These are phyloP conservation scores for Chamaecrista fasciculata DNA, from an alignment of 306 rosid species.

Conservation along the genomic window DNA sequence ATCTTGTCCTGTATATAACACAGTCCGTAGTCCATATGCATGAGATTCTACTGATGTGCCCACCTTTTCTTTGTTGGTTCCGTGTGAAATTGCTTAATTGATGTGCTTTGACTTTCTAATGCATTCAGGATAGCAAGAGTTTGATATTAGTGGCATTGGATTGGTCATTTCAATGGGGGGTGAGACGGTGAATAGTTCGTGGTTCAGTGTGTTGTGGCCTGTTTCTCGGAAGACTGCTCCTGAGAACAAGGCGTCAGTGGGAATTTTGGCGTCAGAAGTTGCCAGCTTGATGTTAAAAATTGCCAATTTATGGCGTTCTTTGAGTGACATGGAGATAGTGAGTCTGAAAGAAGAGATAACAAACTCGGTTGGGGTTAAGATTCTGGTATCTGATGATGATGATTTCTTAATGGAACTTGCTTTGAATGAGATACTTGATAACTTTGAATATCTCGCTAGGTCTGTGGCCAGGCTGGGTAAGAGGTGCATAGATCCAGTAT, in stretches of 20 bases:
- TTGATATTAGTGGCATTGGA: constrained; percentile 21
- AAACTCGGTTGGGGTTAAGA: constrained; percentile 59
- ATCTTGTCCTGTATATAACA: neutral
- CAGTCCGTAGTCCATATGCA: neutral
- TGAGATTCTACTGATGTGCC: neutral
- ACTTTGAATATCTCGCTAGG: constrained; percentile 52
- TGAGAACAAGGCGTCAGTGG: constrained; percentile 59
- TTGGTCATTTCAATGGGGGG: constrained; percentile 48
- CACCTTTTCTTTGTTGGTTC: neutral
- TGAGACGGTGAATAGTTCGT: constrained; percentile 50
- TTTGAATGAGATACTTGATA: constrained; percentile 69
- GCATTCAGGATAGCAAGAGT: constrained; percentile 37
- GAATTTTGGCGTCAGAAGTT: constrained; percentile 75
- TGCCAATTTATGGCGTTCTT: constrained; percentile 66
- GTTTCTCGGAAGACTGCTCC: constrained; percentile 48
- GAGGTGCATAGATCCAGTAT: constrained; percentile 63
- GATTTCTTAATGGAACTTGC: constrained; percentile 63
- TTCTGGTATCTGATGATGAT: constrained; percentile 63
- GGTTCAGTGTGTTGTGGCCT: constrained; percentile 58
- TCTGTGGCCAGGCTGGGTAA: constrained; percentile 71
- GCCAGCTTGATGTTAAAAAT: constrained; percentile 72
- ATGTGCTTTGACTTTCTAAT: constrained; percentile 24
- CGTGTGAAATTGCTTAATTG: neutral
- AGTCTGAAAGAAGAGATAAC: constrained; percentile 53
- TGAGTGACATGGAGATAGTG: constrained; percentile 58